These are phyloP conservation scores for Eucalyptus virginea DNA, from an alignment of 345 rosid genomes.

Conservation along the genomic window DNA sequence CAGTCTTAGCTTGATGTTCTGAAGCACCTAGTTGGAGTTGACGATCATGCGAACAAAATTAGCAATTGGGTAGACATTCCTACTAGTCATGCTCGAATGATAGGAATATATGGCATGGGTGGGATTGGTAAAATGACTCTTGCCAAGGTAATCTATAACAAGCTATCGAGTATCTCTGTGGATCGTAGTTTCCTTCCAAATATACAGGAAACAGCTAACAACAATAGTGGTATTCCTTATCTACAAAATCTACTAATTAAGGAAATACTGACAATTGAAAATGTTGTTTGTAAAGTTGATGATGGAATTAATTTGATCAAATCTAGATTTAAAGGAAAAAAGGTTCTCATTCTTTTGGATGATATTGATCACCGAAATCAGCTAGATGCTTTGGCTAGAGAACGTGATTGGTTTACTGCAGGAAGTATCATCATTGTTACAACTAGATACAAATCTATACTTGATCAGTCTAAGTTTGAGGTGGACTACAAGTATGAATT, in stretches of 20 bases:
- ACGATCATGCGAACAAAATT: too few relatives aligned
- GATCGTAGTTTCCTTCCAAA: rapidly evolving
- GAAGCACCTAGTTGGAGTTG: too few relatives aligned
- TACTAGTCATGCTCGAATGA: rapidly evolving
- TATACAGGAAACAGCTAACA: rapidly evolving
- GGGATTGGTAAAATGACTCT: too few relatives aligned
- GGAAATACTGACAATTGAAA: rapidly evolving
- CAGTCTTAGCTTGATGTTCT: rapidly evolving
- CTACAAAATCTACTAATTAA: not conserved
- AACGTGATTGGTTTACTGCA: rapidly evolving
- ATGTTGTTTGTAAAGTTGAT: rapidly evolving
- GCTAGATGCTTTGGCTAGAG: too few relatives aligned
- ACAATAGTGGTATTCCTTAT: rapidly evolving
- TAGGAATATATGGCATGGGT: too few relatives aligned
- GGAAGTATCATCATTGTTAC: too few relatives aligned
- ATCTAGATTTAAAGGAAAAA: not conserved
- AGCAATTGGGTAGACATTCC: too few relatives aligned
- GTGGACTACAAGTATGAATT: rapidly evolving
- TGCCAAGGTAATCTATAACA: rapidly evolving
- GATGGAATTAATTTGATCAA: not conserved
- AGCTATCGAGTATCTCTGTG: rapidly evolving
- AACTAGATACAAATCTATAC: rapidly evolving
- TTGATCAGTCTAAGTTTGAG: rapidly evolving
- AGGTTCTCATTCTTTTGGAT: too few relatives aligned
- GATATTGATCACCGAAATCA: rapidly evolving